A percentile compares a stretch with the other conserved stretches of the same genome.
phyloP scores from a whole-genome alignment of 805 yeast species.

The Candida tammaniensis region DNA sequence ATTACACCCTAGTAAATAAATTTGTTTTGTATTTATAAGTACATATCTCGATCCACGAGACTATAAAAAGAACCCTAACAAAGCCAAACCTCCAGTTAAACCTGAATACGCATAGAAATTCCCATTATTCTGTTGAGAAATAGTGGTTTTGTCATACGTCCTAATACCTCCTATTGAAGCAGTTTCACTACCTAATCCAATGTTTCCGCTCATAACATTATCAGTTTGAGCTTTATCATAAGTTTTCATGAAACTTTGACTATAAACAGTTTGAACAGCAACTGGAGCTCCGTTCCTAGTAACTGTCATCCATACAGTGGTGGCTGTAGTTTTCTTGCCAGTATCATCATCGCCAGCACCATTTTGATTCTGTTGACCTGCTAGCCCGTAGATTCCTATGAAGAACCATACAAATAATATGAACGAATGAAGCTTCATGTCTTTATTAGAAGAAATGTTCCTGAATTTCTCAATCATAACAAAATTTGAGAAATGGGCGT shows the following conservation, averaged over 20 bases:
- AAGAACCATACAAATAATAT: not conserved
- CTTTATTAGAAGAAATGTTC: not conserved
- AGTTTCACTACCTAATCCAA: constrained; percentile 28
- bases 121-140: constrained; percentile 11
- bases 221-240: constrained; percentile 16
- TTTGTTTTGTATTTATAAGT: no score
- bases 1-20: no score
- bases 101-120: constrained; percentile 2
- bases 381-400: not conserved
- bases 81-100: constrained; percentile 6
- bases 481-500: constrained; percentile 1
- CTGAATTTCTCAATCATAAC: constrained; percentile 2
- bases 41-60: no score
- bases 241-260: constrained; percentile 26
- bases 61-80: constrained; percentile 6
- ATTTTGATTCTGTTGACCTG: constrained; percentile 14
- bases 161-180: constrained; percentile 31
- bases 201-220: constrained; percentile 22
- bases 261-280: constrained; percentile 21
- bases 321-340: constrained; percentile 12
- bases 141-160: constrained; percentile 26
- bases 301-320: constrained; percentile 34
- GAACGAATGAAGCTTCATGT: constrained; percentile 2
- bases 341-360: constrained; percentile 7
- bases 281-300: constrained; percentile 29